These are phyloP conservation scores for Macrolepiota fuliginosa DNA, from an alignment of 768 basidiomycete species.

Conservation along the genomic window DNA sequence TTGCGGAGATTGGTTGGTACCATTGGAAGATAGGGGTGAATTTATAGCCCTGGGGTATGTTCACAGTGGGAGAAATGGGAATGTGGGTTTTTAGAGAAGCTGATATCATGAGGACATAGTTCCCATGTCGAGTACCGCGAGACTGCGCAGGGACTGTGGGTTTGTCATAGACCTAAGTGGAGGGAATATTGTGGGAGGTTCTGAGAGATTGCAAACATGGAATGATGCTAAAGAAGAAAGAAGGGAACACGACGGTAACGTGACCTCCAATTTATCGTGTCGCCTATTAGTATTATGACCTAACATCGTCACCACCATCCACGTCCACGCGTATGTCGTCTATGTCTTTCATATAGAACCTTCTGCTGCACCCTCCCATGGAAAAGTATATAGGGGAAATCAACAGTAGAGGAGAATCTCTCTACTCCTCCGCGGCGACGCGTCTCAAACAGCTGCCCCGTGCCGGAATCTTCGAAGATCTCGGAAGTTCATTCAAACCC, in stretches of 20 bases:
- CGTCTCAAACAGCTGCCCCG: background rate
- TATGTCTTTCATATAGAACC: too few species aligned
- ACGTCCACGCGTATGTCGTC: too few species aligned
- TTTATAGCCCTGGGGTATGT: background rate
- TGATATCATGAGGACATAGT: background rate
- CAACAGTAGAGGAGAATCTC: background rate
- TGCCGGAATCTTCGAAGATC: slow-evolving; percentile 6
- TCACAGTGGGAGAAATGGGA: background rate
- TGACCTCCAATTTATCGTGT: slow-evolving; percentile 5
- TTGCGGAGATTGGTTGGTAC: background rate
- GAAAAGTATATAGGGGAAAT: background rate
- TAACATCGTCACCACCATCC: too few species aligned
- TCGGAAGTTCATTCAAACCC: slow-evolving; percentile 5
- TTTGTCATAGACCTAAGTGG: background rate
- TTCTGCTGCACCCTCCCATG: background rate
- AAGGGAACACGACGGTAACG: slow-evolving; percentile 3
- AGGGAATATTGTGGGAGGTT: background rate
- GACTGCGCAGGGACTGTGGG: background rate
- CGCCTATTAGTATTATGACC: background rate
- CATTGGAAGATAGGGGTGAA: background rate
- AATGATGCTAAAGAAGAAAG: too few species aligned
- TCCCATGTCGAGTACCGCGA: background rate
- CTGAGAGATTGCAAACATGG: background rate
- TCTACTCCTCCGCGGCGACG: background rate
- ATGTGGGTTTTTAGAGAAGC: background rate